A percentile compares a stretch with the other conserved stretches of the same genome.
Evolutionary conservation across 108 stramenopile species (phyloP).

Genomic region (Cyclotella cryptica): DNA sequence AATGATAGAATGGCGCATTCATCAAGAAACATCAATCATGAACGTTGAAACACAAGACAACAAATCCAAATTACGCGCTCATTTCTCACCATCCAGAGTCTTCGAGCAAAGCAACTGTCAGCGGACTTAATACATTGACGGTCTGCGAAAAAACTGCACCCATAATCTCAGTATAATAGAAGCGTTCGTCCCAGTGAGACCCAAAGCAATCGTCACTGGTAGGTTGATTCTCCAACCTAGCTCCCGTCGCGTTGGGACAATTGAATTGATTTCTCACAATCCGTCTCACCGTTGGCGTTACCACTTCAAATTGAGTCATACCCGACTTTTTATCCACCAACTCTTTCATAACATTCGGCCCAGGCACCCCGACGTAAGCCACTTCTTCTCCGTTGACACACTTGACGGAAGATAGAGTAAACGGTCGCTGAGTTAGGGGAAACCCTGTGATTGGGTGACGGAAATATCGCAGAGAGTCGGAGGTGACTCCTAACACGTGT

Average conservation of each 20-base stretch:
- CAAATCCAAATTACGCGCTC: constrained; percentile 53
- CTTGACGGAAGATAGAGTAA: constrained; percentile 37
- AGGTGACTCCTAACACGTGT: constrained; percentile 59
- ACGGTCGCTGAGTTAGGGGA: constrained; percentile 59
- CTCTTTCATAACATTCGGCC: constrained; percentile 38
- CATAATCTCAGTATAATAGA: constrained; percentile 62
- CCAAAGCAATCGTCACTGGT: constrained; percentile 60
- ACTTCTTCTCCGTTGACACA: constrained; percentile 44
- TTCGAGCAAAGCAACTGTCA: constrained; percentile 62
- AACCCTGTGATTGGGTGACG: constrained; percentile 54
- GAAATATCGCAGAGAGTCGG: constrained; percentile 56
- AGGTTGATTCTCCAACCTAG: constrained; percentile 59
- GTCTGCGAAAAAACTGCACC: constrained; percentile 64
- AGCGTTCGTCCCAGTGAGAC: constrained; percentile 57
- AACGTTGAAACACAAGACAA: constrained; percentile 3
- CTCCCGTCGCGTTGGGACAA: constrained; percentile 49
- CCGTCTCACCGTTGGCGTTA: constrained; percentile 57
- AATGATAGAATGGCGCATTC: background rate
- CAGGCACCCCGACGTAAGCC: constrained; percentile 40
- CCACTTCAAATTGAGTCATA: constrained; percentile 48
- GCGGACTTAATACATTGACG: constrained; percentile 50
- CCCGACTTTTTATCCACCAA: constrained; percentile 41
- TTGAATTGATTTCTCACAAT: constrained; percentile 66
- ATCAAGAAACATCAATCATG: background rate
- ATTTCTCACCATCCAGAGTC: constrained; percentile 60